Base-by-base conservation (phyloP, 2,329 filamentous ascomycete genomes). In the Aspergillus pseudotamarii region DNA sequence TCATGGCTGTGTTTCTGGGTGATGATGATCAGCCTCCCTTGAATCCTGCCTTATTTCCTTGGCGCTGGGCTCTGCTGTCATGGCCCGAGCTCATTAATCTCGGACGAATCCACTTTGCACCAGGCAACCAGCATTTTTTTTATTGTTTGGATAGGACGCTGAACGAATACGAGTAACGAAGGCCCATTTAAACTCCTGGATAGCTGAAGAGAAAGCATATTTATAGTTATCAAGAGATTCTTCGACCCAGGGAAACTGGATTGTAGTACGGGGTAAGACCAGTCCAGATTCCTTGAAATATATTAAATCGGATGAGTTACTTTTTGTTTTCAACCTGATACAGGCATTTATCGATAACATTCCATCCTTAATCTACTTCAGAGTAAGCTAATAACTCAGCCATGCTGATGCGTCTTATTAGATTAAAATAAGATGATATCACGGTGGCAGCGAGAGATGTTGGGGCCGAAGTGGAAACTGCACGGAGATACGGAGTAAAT, bases 81-180 rank as follows among this genome's bases (percentile, higher is more conserved):
- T 59, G 58, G 58, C 16, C 58, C 58, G 48, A 59, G 58, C 58
- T 54, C 58, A 43, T 53, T 43, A 54, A 51, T 59, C 32, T 34
- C 32, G 32, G 32, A 34, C 32, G 10, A 34, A 59, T 51, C 58
- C 58, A 59, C 58, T 41, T 41, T 28, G 34, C 43, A 11, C 48
- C 48, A 59, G 58, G 58, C 58, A 59, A 59, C 58, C 58, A 54
- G 48, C 36, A 54, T 32, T 41, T 32, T 41, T 32, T 48, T 38
- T 10, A 6, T 2, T 26, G 32, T 36, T 41, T 51, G 26, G 36
- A 23, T 46, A 19, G n/a, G 26, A 50, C n/a, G 28, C 28, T 45
- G 45, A 28, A 34, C 55, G 41, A 57, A 57, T 57, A 57, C 55
- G 51, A 55, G 21, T n/a, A 19, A 36, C 36, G 32, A 12, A 55